Conservation (phyloP, 73 alveolate species). For the Uronychia binucleata region DNA sequence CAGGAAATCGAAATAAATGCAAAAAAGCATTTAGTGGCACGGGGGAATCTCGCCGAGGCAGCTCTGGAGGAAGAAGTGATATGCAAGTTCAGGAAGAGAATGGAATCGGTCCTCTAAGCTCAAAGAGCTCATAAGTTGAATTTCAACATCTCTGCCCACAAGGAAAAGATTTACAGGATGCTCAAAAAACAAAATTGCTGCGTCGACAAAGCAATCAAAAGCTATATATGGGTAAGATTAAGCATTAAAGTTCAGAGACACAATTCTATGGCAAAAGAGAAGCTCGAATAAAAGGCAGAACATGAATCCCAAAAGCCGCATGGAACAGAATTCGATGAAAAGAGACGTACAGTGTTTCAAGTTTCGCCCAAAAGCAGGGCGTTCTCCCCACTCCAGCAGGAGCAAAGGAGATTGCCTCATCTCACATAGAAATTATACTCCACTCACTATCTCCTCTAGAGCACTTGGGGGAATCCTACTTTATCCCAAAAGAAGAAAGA, state of each 20-base stretch:
- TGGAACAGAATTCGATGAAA: not conserved
- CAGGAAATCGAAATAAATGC: not conserved
- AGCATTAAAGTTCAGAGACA: not conserved
- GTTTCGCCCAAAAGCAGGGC: not conserved
- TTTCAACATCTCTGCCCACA: not conserved
- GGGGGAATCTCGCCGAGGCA: not conserved
- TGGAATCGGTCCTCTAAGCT: not conserved
- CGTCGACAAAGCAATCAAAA: not conserved
- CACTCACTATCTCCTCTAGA: too few relatives aligned
- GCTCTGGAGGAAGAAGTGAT: not conserved
- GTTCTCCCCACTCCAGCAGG: not conserved
- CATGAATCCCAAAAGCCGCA: not conserved
- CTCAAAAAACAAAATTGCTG: not conserved
- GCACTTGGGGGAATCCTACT: not conserved
- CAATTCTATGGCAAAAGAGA: not conserved
- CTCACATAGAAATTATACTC: not conserved
- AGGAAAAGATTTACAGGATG: not conserved
- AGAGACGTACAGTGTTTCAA: not conserved
- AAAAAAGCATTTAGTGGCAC: not conserved
- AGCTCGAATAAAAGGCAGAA: not conserved
- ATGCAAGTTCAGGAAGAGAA: not conserved
- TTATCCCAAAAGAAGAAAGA: not conserved
- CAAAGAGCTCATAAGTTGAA: not conserved
- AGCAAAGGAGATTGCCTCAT: not conserved
- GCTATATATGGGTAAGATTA: not conserved